Conservation (phyloP, 140 eudicot genomes). For the Ambrosia hybrid region DNA sequence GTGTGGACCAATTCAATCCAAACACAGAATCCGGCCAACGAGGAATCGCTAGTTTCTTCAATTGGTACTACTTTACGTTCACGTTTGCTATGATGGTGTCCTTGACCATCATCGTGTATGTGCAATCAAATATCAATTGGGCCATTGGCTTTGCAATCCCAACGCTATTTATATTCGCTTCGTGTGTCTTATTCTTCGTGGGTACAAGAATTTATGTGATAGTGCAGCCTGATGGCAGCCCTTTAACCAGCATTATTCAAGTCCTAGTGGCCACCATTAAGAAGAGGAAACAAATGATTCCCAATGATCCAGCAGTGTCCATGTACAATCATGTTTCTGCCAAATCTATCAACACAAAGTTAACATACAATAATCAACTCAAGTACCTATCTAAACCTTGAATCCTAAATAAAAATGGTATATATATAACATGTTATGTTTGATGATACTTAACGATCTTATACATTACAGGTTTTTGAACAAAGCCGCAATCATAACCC, state of each 20-base stretch:
- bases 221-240: slow-evolving; percentile 67
- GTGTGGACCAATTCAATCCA: slow-evolving; percentile 87
- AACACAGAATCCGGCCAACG: slow-evolving; percentile 73
- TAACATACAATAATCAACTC: slow-evolving; percentile 58
- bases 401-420: not conserved
- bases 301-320: slow-evolving; percentile 46
- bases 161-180: slow-evolving; percentile 58
- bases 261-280: slow-evolving; percentile 54
- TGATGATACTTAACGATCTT: not conserved
- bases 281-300: slow-evolving; percentile 52
- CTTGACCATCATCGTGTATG: slow-evolving; percentile 70
- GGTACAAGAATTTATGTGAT: slow-evolving; percentile 66
- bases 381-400: slow-evolving; percentile 33
- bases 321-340: slow-evolving; percentile 37
- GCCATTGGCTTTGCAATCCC: slow-evolving; percentile 83
- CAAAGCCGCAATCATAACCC: slow-evolving; percentile 62
- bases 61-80: slow-evolving; percentile 87
- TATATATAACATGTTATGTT: not conserved
- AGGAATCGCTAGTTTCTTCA: slow-evolving; percentile 85
- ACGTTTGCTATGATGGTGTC: slow-evolving; percentile 85
- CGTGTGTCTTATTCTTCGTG: slow-evolving; percentile 58
- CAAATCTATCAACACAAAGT: slow-evolving; percentile 51
- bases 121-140: slow-evolving; percentile 78
- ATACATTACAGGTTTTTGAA: slow-evolving; percentile 44
- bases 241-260: slow-evolving; percentile 50